Evolutionary conservation across 1,139 yeast species (phyloP), one percentile per base, ranked within the genome.

Genomic region (Saccharomyces hybrid): DNA sequence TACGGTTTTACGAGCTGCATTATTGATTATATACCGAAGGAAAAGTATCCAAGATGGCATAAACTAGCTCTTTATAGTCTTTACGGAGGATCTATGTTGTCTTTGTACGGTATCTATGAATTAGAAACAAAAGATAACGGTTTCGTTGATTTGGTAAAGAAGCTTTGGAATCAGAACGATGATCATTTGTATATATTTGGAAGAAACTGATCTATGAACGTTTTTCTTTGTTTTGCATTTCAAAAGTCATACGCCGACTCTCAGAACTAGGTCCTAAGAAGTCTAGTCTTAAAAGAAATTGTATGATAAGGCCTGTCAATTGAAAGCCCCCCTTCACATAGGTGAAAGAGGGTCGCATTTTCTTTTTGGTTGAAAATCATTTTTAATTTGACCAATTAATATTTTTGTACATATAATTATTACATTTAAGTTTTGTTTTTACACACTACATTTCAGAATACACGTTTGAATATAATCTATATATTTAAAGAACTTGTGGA

Each of bases 1-100:
- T 78, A 83, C 55, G 98, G 97, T 0, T 80, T 91, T 73, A 84
- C 83, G 66, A 78, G 95, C 46, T 88, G 97, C 74, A 89, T 91
- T 67, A 81, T 84, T 57, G 97, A 91, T 72, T 90, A 90, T 73
- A 84, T 91, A 59, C 97, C 97, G 54, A 76, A 78, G 71, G 81
- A 97, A 70, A 88, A 84, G 44, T 91, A 84, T 70, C 95, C 96
- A 8, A 66, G 76, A 47, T 80, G 86, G 79, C 86, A 87, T 73
- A 78, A 76, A 55, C 68, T 77, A 49, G 88, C 93, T 54, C 77
- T 81, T 76, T 77, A 78, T 61, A 71, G 86, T 52, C 78, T 91
- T 64, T 81, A 84, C 52, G 70, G 82, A 8, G 96, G 97, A 38
- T 79, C 95, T 7, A 81, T 80, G 54, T 75, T 85, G 31, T 83